Evolutionary conservation across 2,329 filamentous ascomycete species (phyloP).

Genomic region (Xylariaceae sp.): DNA sequence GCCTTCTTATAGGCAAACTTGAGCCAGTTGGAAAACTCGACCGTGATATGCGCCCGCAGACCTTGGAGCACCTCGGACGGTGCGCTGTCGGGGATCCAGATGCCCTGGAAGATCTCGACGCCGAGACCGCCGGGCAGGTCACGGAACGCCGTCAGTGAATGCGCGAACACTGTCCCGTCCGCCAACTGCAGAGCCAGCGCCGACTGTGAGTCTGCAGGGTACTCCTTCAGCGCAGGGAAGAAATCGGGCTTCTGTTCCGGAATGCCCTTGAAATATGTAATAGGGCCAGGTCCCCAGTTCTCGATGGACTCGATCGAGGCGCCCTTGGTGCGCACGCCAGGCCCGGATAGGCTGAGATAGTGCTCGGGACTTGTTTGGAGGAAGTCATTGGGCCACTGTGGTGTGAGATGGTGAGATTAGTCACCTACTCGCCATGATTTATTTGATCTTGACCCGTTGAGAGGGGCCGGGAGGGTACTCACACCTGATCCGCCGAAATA

Average conservation of each 20-base stretch:
- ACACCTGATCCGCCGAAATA: constrained; percentile 3
- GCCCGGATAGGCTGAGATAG: constrained; percentile 10
- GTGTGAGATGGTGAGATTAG: too few species aligned
- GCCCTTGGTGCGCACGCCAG: constrained; percentile 4
- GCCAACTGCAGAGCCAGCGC: constrained; percentile 1
- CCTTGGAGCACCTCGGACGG: constrained; percentile 8
- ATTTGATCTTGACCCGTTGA: too few species aligned
- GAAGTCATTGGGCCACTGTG: constrained; percentile 10
- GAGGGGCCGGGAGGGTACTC: too few species aligned
- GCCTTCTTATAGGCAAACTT: constrained; percentile 11
- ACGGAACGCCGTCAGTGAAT: constrained; percentile 8
- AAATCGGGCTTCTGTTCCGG: constrained; percentile 6
- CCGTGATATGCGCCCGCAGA: constrained; percentile 10
- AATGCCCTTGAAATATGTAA: constrained; percentile 11
- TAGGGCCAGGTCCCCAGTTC: constrained; percentile 11
- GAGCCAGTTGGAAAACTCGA: constrained; percentile 17
- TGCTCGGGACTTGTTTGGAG: constrained; percentile 10
- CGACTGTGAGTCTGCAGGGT: constrained; percentile 1
- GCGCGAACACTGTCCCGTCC: constrained; percentile 14
- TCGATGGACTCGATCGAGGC: constrained; percentile 11
- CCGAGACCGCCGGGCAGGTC: constrained; percentile 5
- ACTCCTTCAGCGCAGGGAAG: constrained; percentile 7
- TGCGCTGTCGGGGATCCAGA: constrained; percentile 12
- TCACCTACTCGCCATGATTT: too few species aligned
- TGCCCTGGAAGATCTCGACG: constrained; percentile 12